phyloP scores from a whole-genome alignment of 768 basidiomycete genomes.

The Tephrocybe sp. region DNA sequence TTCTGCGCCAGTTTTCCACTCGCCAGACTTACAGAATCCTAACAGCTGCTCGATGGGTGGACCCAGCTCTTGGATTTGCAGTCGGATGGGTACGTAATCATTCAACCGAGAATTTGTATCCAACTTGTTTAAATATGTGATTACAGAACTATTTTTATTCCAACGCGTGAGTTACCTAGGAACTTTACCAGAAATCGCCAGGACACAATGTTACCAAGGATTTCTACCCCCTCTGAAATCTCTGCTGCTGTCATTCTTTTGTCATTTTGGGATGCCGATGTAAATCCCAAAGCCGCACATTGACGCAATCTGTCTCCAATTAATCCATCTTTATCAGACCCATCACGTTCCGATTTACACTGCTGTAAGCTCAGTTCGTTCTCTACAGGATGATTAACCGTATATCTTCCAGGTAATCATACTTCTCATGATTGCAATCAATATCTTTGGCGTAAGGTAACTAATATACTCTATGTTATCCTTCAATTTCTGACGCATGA shows the following conservation, averaged over 20 bases:
- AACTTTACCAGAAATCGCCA: background rate
- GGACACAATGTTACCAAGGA: constrained; percentile 25
- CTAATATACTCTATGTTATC: background rate
- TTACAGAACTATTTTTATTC: constrained; percentile 41
- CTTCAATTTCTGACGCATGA: background rate
- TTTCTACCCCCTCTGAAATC: constrained; percentile 71
- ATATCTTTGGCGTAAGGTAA: constrained; percentile 68
- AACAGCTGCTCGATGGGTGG: constrained; percentile 53
- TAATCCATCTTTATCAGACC: constrained; percentile 25
- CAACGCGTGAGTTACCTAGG: constrained; percentile 37
- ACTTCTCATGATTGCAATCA: constrained; percentile 56
- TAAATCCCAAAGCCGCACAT: constrained; percentile 23
- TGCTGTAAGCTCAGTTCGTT: constrained; percentile 24
- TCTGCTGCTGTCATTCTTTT: constrained; percentile 69
- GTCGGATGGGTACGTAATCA: constrained; percentile 45
- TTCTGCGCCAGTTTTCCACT: background rate
- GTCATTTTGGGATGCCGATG: constrained; percentile 68
- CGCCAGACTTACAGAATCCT: background rate
- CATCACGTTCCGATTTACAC: constrained; percentile 56
- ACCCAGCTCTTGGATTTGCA: constrained; percentile 57
- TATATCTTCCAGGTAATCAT: constrained; percentile 36
- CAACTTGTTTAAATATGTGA: background rate
- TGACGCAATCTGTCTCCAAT: background rate
- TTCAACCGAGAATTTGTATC: background rate
- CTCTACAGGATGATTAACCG: background rate